Percentiles rank a stretch among this genome's conserved stretches.
These are phyloP conservation scores for Stentor roeselii DNA, from an alignment of 73 alveolate genomes.

Conservation along the genomic window DNA sequence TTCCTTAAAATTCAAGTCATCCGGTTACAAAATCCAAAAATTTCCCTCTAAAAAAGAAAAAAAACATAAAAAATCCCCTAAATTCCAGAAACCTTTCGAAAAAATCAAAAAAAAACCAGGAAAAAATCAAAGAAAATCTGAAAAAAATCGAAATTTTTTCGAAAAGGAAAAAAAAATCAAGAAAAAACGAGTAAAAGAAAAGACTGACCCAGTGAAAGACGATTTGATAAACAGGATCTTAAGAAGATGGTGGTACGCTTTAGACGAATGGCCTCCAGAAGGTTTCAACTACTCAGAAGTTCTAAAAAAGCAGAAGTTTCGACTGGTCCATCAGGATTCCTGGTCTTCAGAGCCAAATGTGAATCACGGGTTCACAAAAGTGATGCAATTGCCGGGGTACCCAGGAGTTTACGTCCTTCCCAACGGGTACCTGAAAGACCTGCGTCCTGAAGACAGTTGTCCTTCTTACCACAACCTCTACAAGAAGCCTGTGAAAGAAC, in stretches of 20 bases:
- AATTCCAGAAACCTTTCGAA: no score
- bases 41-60: background rate
- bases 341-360: slow-evolving; percentile 70
- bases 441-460: slow-evolving; percentile 75
- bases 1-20: background rate
- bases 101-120: no score
- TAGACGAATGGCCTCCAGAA: slow-evolving; percentile 84
- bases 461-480: slow-evolving; percentile 65
- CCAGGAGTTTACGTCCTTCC: slow-evolving; percentile 55
- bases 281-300: slow-evolving; percentile 49
- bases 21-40: background rate
- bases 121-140: no score
- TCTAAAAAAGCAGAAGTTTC: slow-evolving; percentile 52
- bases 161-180: slow-evolving; percentile 13
- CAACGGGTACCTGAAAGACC: slow-evolving; percentile 60
- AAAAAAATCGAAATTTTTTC: background rate
- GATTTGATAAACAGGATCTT: background rate
- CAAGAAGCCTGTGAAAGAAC: slow-evolving; percentile 31
- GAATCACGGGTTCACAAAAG: slow-evolving; percentile 62
- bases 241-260: slow-evolving; percentile 69
- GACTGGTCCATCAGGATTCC: slow-evolving; percentile 53
- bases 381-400: slow-evolving; percentile 65
- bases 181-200: background rate
- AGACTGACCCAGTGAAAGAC: background rate
- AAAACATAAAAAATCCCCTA: background rate